A percentile compares a stretch with the other conserved stretches of the same genome.
Evolutionary conservation across 2,329 filamentous ascomycete species (phyloP).

Genomic region (Cladosporium sp.): DNA sequence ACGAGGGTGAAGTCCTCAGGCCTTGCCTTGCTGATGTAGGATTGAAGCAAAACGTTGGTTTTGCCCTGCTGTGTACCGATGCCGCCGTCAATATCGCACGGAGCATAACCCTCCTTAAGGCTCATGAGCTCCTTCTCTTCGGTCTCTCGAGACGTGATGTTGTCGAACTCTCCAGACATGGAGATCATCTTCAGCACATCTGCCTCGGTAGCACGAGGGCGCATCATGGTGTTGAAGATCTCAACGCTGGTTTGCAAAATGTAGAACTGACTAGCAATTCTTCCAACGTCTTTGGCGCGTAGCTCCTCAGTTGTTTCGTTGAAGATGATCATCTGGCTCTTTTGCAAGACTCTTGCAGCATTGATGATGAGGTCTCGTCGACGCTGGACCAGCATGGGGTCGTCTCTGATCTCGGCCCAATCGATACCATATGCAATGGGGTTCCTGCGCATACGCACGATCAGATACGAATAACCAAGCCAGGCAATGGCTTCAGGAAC

Average conservation of each 20-base stretch:
- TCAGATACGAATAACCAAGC: slow-evolving; percentile 97
- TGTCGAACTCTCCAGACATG: slow-evolving; percentile 96
- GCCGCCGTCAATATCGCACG: slow-evolving; percentile 71
- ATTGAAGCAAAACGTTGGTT: slow-evolving; percentile 91
- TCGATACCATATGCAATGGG: slow-evolving; percentile 92
- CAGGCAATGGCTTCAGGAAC: slow-evolving; percentile 91
- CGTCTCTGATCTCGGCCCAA: slow-evolving; percentile 83
- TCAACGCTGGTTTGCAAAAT: slow-evolving; percentile 90
- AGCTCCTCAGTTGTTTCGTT: slow-evolving; percentile 92
- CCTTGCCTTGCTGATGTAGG: slow-evolving; percentile 83
- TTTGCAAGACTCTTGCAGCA: slow-evolving; percentile 78
- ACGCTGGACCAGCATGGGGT: slow-evolving; percentile 80
- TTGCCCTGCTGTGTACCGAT: slow-evolving; percentile 72
- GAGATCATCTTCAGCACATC: slow-evolving; percentile 95
- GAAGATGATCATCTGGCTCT: slow-evolving; percentile 98
- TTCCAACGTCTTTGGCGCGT: slow-evolving; percentile 87
- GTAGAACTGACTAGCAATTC: slow-evolving; percentile 96
- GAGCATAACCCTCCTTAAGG: slow-evolving; percentile 64
- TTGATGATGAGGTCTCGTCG: slow-evolving; percentile 82
- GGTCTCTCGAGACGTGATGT: slow-evolving; percentile 85
- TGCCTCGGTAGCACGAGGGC: slow-evolving; percentile 75
- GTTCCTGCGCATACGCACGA: slow-evolving; percentile 91
- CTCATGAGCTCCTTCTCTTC: slow-evolving; percentile 82
- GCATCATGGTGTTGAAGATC: slow-evolving; percentile 96
- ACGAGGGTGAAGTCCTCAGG: slow-evolving; percentile 90